Evolutionary conservation across 164 flowering plant genomes (phyloP), one percentile per base, ranked within the genome.

Genomic region (Sedum album): DNA sequence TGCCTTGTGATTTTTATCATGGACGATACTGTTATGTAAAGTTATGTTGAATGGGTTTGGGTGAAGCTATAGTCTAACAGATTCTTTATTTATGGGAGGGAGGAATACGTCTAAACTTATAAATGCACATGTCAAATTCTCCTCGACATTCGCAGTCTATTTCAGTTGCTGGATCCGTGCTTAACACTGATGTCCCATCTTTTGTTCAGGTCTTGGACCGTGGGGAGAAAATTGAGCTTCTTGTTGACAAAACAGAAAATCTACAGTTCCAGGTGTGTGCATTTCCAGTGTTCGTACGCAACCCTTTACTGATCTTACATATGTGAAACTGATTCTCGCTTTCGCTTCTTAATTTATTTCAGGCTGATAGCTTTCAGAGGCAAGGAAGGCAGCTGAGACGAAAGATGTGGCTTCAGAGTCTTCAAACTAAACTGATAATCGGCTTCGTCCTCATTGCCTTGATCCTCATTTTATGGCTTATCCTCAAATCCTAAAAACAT

Each of bases 331-430:
- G 38, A 35, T 35, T 35, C 38, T 35, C 5, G 38, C 38, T 35
- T 3, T 35, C 7, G 38, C 38, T 35, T 7, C 38, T 44, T 39
- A 44, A 63, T 62, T 64, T 68, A 28, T 48, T 67, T 65, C 74
- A 94, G 98, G 97, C 97, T 14, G 97, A 94, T 75, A 90, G 91
- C 80, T 94, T 94, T 76, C 99, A 94, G 77, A 85, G 99, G 83
- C 99, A 94, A 70, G 97, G 99, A 8, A 77, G 99, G 83, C 93
- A 87, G 71, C 86, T 94, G 23, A 77, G 99, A 23, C 75, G 94
- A 60, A 88, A 81, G 76, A 94, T 94, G 99, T 91, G 99, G 99
- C 77, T 94, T 66, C 93, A 94, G 81, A 91, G 80, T 75, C 81
- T 94, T 62, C 90, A 77, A 71, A 73, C 88, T 78, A 94, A 90